Conservation (phyloP, 2,329 filamentous ascomycete genomes). For the Leptographium wingfieldii region DNA sequence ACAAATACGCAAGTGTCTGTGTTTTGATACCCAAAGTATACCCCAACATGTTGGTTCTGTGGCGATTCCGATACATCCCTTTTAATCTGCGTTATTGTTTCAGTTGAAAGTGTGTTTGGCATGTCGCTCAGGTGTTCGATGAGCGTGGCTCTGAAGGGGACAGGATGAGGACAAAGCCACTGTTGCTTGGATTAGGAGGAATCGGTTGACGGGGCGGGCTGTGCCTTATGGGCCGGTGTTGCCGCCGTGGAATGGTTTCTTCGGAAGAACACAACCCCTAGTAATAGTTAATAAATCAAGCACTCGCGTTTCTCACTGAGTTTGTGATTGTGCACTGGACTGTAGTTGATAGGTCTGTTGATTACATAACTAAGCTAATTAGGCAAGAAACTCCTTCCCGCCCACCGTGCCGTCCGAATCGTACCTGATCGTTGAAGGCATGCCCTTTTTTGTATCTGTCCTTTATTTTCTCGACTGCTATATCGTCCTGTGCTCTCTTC, state of each 20-base stretch:
- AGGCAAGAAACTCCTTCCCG: neutral
- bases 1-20: neutral
- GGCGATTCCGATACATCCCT: neutral
- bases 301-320: neutral
- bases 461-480: neutral
- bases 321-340: neutral
- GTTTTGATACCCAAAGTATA: constrained; percentile 3
- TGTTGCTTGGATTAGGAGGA: neutral
- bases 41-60: neutral
- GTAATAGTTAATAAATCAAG: constrained; percentile 3
- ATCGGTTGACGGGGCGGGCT: neutral
- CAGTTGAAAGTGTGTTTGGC: neutral
- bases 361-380: neutral
- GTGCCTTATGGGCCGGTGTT: neutral
- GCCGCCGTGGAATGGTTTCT: neutral
- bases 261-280: neutral
- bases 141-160: neutral
- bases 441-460: neutral
- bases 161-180: neutral
- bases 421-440: neutral
- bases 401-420: neutral
- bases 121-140: neutral
- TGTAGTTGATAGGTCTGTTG: neutral
- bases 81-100: constrained; percentile 1
- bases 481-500: neutral